phyloP scores from a whole-genome alignment of 352 stramenopile genomes.

The Plasmopara muralis region DNA sequence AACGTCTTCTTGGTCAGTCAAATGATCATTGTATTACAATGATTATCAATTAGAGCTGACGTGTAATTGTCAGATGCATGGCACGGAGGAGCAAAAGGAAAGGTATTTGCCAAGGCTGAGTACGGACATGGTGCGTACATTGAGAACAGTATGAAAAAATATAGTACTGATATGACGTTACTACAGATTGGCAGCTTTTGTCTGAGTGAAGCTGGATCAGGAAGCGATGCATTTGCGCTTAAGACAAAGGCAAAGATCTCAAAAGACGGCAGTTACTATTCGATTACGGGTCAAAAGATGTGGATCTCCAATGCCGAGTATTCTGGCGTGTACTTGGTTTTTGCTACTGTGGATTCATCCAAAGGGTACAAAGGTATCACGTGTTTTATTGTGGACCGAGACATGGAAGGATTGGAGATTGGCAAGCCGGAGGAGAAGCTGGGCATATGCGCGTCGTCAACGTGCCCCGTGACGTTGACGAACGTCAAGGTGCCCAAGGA shows the following conservation, averaged over 20 bases:
- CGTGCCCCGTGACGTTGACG: constrained; percentile 91
- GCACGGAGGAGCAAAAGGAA: constrained; percentile 74
- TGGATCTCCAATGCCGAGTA: constrained; percentile 98
- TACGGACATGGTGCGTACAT: constrained; percentile 54
- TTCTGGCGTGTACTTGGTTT: constrained; percentile 93
- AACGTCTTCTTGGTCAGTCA: constrained; percentile 88
- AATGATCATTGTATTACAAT: background rate
- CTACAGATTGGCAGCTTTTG: constrained; percentile 92
- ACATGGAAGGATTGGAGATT: constrained; percentile 88
- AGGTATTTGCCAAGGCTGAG: constrained; percentile 82
- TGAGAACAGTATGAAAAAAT: background rate
- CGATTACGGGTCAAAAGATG: constrained; percentile 94
- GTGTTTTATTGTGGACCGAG: constrained; percentile 95
- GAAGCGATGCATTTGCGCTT: constrained; percentile 95
- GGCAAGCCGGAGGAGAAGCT: constrained; percentile 96
- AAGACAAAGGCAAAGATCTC: constrained; percentile 88
- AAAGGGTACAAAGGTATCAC: constrained; percentile 97
- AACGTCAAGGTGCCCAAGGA: constrained; percentile 91
- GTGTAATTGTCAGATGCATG: constrained; percentile 40
- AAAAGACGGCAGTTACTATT: constrained; percentile 90
- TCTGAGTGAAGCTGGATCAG: constrained; percentile 90
- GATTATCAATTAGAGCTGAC: background rate
- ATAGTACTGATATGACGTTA: constrained; percentile 3
- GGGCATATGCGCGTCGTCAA: constrained; percentile 93
- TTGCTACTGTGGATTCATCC: constrained; percentile 90